Base-by-base conservation (phyloP, 306 rosid genomes). In the Lathyrus tuberosus region DNA sequence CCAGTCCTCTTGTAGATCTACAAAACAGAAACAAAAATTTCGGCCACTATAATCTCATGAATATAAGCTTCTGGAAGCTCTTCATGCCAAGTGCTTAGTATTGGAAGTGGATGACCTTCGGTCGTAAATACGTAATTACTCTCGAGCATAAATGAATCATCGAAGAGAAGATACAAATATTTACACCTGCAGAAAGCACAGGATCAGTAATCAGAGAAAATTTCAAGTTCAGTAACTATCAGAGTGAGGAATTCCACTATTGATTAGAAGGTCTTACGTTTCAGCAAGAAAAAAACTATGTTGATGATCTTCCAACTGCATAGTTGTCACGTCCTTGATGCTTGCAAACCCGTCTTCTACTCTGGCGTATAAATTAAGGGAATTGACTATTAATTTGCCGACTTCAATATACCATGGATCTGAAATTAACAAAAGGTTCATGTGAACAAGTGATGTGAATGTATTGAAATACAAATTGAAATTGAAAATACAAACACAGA, bases 201-300 rank as follows among this genome's bases (percentile, higher is more conserved):
- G 33, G 69, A 67, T 31, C 46, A 33, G 41, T 40, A 40, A 38
- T 67, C 74, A 78, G 37, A 70, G 31, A 71, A 15, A 62, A 40
- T 20, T 20, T 66, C 6, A 62, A 65, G 22, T 38, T 43, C 47
- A 51, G 26, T 41, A 73, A 74, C 35, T 48, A 5, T 31, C 14
- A 0, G 35, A 48, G 40, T 5, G 38, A 67, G 20, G 60, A 64
- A 41, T 13, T 74, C 42, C 58, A 6, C 42, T 58, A 41, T 40
- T 67, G 14, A 26, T n/a, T 33, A 52, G 26, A 62, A 54, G 52
- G n/a, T 56, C 86, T 77, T 85, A 87, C 97, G 85, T 94, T 83
- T 94, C 99, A 15, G 99, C 91, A 43, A 91, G 99, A 80, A 94
- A 94, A 77, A 94, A 94, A 72, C 99, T 94, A 83, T 94, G 97